Evolutionary conservation across 805 yeast genomes (phyloP), one percentile per base, ranked within the genome.

Genomic region (Pichia exigua): DNA sequence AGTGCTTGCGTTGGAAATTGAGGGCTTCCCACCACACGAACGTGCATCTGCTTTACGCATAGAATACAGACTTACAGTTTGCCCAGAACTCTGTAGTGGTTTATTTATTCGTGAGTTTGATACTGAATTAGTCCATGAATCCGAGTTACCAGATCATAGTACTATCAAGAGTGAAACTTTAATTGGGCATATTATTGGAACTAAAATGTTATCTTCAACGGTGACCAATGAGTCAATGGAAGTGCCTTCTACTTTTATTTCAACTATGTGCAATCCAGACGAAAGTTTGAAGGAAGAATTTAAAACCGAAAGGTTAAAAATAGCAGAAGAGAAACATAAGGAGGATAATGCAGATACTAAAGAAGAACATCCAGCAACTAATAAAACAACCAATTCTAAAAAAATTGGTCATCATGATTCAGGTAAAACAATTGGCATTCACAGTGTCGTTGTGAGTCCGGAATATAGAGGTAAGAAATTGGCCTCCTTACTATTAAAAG

Each of bases 81-180:
- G 97, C 65, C 98, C 98, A 11, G 99, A 92, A 66, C 77, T 92
- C 52, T 82, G 94, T 57, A 81, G 91, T 7, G 98, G 98, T 2
- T 74, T 94, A 51, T 94, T 92, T 62, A 74, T 89, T 48, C 75
- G 96, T 63, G 80, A 80, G 51, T 85, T 85, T 67, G 72, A 64
- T 45, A 41, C 44, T 2, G 50, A 52, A 17, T 44, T 46, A 30
- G 48, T 47, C 7, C 48, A 41, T 22, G n/a, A 40, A 27, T 62
- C 42, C 17, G 51, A 49, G 21, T 75, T 71, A 48, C 82, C 81
- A 20, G 61, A 66, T 55, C 74, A 68, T 57, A 78, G 77, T 47
- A 73, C 77, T 27, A 80, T 76, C 59, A 70, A 70, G 18, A 70
- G 76, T 55, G 92, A 86, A 61, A 78, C 74, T 7, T 73, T 91